These are phyloP conservation scores for Hymenoscyphus infarciens DNA, from an alignment of 2,329 filamentous ascomycete genomes.

Conservation along the genomic window DNA sequence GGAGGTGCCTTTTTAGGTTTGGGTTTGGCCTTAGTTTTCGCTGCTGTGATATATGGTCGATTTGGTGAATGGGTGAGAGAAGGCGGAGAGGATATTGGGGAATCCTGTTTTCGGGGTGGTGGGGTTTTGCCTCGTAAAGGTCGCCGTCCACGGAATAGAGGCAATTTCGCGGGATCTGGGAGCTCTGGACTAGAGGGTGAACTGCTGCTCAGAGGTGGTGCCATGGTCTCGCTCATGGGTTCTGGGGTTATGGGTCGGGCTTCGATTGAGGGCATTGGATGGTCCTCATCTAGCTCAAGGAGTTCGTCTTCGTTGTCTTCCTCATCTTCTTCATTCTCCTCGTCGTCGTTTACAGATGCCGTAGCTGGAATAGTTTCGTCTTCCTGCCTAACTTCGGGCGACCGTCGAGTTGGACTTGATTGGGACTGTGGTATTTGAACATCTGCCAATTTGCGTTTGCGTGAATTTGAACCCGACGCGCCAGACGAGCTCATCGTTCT, in stretches of 20 bases:
- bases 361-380: conserved; percentile 30
- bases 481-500: conserved; percentile 34
- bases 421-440: conserved; percentile 30
- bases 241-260: conserved; percentile 28
- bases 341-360: conserved; percentile 22
- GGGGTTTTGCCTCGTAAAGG: conserved; percentile 30
- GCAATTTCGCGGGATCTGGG: conserved; percentile 16
- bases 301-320: conserved; percentile 18
- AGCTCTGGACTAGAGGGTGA: conserved; percentile 25
- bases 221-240: conserved; percentile 34
- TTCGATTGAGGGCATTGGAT: conserved; percentile 25
- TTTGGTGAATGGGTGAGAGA: conserved; percentile 66
- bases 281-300: conserved; percentile 15
- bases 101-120: conserved; percentile 27
- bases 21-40: conserved; percentile 11
- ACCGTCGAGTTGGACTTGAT: conserved; percentile 25
- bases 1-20: conserved; percentile 22
- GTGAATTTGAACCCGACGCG: conserved; percentile 39
- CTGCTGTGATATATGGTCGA: conserved; percentile 17
- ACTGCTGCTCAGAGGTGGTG: conserved; percentile 35
- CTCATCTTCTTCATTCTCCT: conserved; percentile 23
- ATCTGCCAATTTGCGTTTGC: conserved; percentile 50
- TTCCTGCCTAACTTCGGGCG: conserved; percentile 13
- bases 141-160: conserved; percentile 25
- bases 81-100: conserved; percentile 54